Conservation (phyloP, 176 grass and related monocot species). For the Raddia distichophylla region DNA sequence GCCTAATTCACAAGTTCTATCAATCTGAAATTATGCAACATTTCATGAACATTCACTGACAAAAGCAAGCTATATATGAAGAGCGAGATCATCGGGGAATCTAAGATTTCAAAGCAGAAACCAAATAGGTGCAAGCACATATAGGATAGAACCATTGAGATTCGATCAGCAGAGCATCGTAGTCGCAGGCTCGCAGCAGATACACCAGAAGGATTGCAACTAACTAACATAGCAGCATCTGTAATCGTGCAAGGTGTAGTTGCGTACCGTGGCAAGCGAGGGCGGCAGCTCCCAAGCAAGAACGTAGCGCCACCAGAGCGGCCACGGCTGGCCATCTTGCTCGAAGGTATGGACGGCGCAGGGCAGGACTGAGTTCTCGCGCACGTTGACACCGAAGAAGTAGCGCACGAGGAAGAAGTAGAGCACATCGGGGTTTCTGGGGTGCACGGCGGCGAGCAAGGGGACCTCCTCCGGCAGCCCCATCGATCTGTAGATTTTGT, state of each 20-base stretch:
- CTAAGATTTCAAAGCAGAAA: too few relatives aligned
- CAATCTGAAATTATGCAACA: too few relatives aligned
- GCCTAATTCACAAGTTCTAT: too few relatives aligned
- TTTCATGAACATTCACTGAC: too few relatives aligned
- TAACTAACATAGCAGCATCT: not conserved
- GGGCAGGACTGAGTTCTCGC: not conserved
- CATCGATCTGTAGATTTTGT: not conserved
- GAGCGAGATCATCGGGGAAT: too few relatives aligned
- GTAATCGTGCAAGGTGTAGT: not conserved
- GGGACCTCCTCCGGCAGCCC: constrained; percentile 17
- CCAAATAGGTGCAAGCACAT: not conserved
- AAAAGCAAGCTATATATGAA: too few relatives aligned
- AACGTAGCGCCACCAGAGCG: constrained; percentile 14
- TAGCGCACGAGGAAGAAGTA: constrained; percentile 14
- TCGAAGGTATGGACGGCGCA: not conserved
- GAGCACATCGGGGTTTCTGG: constrained; percentile 3
- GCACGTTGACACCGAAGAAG: constrained; percentile 8
- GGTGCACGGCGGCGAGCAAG: not conserved
- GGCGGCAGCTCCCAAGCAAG: constrained; percentile 29
- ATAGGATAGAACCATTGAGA: not conserved
- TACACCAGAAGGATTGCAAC: not conserved
- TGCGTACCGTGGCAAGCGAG: not conserved
- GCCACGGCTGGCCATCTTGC: not conserved
- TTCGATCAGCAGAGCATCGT: not conserved
- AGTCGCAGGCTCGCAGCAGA: not conserved